Percentiles rank a stretch among this genome's conserved stretches.
phyloP scores from a whole-genome alignment of 2,329 filamentous ascomycete genomes.

The Pseudogymnoascus sp. region DNA sequence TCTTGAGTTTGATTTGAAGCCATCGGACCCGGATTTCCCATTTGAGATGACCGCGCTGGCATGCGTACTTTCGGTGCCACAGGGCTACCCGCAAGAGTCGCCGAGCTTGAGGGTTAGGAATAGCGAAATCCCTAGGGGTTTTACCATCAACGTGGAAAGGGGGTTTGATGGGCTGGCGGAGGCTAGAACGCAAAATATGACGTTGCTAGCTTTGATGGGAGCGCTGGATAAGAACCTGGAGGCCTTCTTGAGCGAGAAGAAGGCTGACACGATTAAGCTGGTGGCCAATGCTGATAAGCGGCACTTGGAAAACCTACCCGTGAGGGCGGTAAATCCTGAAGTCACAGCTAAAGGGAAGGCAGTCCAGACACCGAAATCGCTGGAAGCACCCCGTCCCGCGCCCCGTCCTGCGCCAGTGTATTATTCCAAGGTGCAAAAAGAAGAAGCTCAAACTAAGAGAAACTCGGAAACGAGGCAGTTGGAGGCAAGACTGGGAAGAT shows the following conservation, averaged over 20 bases:
- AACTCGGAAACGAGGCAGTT: conserved; percentile 63
- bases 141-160: conserved; percentile 67
- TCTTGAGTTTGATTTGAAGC: conserved; percentile 56
- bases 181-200: conserved; percentile 44
- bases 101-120: conserved; percentile 60
- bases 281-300: conserved; percentile 30
- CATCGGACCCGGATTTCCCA: conserved; percentile 77
- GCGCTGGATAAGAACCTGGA: conserved; percentile 67
- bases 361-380: conserved; percentile 35
- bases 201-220: conserved; percentile 59
- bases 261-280: conserved; percentile 65
- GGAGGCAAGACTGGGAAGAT: conserved; percentile 63
- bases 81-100: conserved; percentile 49
- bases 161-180: conserved; percentile 60
- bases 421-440: conserved; percentile 53
- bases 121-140: conserved; percentile 62
- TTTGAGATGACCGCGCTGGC: conserved; percentile 65
- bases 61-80: conserved; percentile 60
- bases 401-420: conserved; percentile 16
- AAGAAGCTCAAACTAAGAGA: conserved; percentile 54
- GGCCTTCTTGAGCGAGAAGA: conserved; percentile 58
- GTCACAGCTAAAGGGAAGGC: conserved; percentile 5
- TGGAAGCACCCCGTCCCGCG: conserved; percentile 10
- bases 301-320: conserved; percentile 24
- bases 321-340: conserved; percentile 20